Evolutionary conservation across 225 moss, liverwort and hornwort species (phyloP).

Genomic region (Thuidium tamariscinum): DNA sequence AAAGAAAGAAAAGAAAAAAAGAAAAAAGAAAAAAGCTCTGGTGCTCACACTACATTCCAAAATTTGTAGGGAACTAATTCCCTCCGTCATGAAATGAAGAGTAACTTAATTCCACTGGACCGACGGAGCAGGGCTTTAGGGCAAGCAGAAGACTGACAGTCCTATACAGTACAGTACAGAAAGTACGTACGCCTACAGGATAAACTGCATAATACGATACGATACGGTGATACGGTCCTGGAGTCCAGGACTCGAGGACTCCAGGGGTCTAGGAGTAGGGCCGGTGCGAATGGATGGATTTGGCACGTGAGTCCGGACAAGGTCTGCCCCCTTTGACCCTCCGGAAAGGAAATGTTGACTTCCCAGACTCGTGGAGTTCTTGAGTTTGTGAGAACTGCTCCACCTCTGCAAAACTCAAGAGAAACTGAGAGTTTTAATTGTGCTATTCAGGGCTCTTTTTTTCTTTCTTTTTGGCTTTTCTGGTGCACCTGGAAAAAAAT

Average conservation of each 20-base stretch:
- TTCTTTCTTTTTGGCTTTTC: no score
- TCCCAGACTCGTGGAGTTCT: background rate
- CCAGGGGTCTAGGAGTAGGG: background rate
- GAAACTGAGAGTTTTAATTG: background rate
- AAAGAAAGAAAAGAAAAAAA: no score
- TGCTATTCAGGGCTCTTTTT: no score
- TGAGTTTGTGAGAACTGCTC: background rate
- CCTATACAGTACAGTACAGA: background rate
- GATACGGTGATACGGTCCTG: no score
- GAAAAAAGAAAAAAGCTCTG: no score
- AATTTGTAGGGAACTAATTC: background rate
- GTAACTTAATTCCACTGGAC: background rate
- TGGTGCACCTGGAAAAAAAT: no score
- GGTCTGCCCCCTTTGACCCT: background rate
- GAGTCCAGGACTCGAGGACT: fast-evolving
- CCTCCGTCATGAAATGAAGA: no score
- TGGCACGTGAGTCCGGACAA: background rate
- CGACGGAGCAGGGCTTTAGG: background rate
- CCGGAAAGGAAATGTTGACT: background rate
- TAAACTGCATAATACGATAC: background rate
- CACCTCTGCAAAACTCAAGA: background rate
- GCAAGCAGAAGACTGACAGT: background rate
- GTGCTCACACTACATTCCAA: no score
- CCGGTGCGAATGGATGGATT: background rate
- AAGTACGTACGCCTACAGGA: background rate